Evolutionary conservation across 495 filamentous ascomycete species (phyloP).

Genomic region (Xylaria longipes): DNA sequence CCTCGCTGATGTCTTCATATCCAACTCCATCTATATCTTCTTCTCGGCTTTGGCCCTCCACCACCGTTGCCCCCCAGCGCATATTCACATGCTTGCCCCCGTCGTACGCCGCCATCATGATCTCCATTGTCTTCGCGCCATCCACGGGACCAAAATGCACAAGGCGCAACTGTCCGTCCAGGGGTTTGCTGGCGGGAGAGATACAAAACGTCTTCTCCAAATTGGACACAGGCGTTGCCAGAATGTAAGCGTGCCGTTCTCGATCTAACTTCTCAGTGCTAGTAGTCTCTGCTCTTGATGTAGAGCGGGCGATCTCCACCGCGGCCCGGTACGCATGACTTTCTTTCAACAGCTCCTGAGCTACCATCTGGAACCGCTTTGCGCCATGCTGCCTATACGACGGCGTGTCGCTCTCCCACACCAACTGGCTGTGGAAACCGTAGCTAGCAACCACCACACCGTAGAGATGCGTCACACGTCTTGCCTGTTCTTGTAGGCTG

Average conservation of each 20-base stretch:
- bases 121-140: constrained; percentile 68
- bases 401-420: constrained; percentile 84
- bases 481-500: constrained; percentile 30
- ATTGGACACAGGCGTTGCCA: constrained; percentile 76
- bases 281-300: constrained; percentile 27
- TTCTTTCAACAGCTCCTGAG: constrained; percentile 68
- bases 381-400: constrained; percentile 76
- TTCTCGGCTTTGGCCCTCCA: constrained; percentile 36
- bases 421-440: constrained; percentile 85
- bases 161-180: constrained; percentile 71
- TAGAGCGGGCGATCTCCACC: constrained; percentile 47
- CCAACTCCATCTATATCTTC: constrained; percentile 51
- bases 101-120: constrained; percentile 79
- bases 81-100: constrained; percentile 69
- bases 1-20: constrained; percentile 68
- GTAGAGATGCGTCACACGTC: constrained; percentile 52
- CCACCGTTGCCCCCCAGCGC: constrained; percentile 43
- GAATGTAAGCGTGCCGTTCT: constrained; percentile 64
- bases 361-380: constrained; percentile 83
- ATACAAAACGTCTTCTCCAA: constrained; percentile 83
- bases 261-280: constrained; percentile 32
- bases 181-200: constrained; percentile 68
- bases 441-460: constrained; percentile 88
- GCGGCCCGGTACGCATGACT: constrained; percentile 73
- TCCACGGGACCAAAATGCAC: constrained; percentile 73